Evolutionary conservation across 2,329 filamentous ascomycete species (phyloP).

Genomic region (Exophiala dermatitidis): DNA sequence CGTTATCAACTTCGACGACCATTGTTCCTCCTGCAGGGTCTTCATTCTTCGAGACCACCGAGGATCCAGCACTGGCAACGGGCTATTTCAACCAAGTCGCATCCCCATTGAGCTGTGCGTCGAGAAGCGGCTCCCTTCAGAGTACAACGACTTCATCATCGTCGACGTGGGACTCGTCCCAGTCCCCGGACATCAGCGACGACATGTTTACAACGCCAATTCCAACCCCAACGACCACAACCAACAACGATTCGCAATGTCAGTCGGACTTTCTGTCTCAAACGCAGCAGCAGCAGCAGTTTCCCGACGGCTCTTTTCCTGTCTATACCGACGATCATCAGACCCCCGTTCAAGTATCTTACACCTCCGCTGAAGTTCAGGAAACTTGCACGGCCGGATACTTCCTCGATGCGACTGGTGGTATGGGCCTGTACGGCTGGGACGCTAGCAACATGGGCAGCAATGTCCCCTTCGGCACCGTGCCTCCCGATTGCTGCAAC

Average conservation of each 20-base stretch:
- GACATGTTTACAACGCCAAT: constrained; percentile 9
- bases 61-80: neutral
- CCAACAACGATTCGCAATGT: neutral
- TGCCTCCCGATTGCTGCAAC: neutral
- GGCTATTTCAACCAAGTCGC: neutral
- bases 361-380: neutral
- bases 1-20: neutral
- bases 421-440: constrained; percentile 7
- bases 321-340: neutral
- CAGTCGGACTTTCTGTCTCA: neutral
- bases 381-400: constrained; percentile 2
- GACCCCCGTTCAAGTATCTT: neutral
- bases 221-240: neutral
- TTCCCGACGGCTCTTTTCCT: neutral
- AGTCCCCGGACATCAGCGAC: constrained; percentile 2
- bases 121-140: neutral
- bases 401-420: constrained; percentile 8
- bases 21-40: neutral
- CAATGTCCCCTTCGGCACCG: neutral
- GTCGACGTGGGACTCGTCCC: neutral
- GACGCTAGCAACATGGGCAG: neutral
- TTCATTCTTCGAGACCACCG: neutral
- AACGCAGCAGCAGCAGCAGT: neutral
- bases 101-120: neutral
- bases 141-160: neutral